These are phyloP conservation scores for Botrytis cinerea DNA, from an alignment of 2,329 filamentous ascomycete genomes.

Conservation along the genomic window DNA sequence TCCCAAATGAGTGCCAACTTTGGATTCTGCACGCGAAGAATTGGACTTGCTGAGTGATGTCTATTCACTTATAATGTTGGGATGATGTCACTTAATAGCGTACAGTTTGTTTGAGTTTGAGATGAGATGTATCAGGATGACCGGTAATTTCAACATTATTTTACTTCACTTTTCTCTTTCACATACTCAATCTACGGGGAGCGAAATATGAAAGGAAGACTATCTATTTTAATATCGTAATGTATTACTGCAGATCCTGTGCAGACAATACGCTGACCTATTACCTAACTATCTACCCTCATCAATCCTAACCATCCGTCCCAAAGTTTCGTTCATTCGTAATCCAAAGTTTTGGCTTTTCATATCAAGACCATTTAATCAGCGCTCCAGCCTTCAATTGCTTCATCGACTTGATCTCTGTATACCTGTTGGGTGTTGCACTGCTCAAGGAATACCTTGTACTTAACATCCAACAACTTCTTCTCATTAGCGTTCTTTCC, in stretches of 20 bases:
- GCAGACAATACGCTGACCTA: not conserved
- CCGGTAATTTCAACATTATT: not conserved
- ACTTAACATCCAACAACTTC: conserved; percentile 82
- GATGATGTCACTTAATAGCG: too few relatives aligned
- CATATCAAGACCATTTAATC: not conserved
- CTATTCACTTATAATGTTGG: not conserved
- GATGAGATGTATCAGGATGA: not conserved
- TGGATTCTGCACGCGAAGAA: too few relatives aligned
- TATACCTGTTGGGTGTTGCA: conserved; percentile 83
- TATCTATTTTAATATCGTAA: not conserved
- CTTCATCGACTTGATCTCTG: conserved; percentile 73
- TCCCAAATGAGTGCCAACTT: not conserved
- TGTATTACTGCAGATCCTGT: not conserved
- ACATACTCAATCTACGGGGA: not conserved
- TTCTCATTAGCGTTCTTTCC: conserved; percentile 72
- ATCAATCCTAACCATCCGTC: not conserved
- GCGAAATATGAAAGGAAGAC: not conserved
- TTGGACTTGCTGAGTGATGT: not conserved
- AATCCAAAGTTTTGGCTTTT: not conserved
- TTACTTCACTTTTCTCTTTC: not conserved
- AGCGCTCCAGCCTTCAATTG: conserved; percentile 47
- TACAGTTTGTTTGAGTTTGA: not conserved
- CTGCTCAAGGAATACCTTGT: conserved; percentile 93
- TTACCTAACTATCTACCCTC: not conserved
- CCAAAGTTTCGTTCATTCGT: conserved; percentile 14